Conservation (phyloP, 495 filamentous ascomycete species). For the Penicillium flavigenum region DNA sequence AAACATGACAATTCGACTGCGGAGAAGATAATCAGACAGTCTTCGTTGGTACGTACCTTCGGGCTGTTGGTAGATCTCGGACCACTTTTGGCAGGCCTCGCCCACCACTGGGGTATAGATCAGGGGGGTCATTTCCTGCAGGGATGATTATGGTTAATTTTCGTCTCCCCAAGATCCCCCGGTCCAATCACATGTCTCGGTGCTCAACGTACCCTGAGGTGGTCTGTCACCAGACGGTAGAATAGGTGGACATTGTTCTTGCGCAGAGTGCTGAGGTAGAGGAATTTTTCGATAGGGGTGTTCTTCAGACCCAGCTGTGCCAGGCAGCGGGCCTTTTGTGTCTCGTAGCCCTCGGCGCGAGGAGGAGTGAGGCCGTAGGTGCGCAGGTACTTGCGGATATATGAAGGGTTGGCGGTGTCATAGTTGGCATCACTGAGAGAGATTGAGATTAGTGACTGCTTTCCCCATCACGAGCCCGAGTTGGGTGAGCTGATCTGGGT, state of each 20-base stretch:
- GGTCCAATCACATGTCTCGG: constrained; percentile 13
- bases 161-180: background rate
- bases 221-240: constrained; percentile 87
- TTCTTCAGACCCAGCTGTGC: constrained; percentile 73
- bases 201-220: constrained; percentile 63
- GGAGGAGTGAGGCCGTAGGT: constrained; percentile 74
- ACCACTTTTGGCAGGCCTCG: constrained; percentile 94
- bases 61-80: constrained; percentile 90
- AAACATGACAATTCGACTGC: background rate
- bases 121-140: constrained; percentile 79
- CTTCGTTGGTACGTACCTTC: constrained; percentile 59
- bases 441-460: background rate
- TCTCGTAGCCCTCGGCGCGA: constrained; percentile 65
- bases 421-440: constrained; percentile 44
- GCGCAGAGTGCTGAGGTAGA: constrained; percentile 86
- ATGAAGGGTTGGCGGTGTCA: constrained; percentile 62
- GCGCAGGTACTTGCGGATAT: constrained; percentile 65
- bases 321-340: constrained; percentile 68
- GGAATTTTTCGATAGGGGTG: constrained; percentile 87
- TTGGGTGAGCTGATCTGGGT: background rate
- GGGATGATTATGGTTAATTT: constrained; percentile 15
- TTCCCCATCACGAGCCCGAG: background rate
- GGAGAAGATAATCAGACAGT: background rate
- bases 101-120: constrained; percentile 98
- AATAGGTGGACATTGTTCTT: constrained; percentile 90